Percentiles rank a stretch among this genome's conserved stretches.
phyloP scores from a whole-genome alignment of 1,284 basidiomycete species.

The Leccinum pachyderme region DNA sequence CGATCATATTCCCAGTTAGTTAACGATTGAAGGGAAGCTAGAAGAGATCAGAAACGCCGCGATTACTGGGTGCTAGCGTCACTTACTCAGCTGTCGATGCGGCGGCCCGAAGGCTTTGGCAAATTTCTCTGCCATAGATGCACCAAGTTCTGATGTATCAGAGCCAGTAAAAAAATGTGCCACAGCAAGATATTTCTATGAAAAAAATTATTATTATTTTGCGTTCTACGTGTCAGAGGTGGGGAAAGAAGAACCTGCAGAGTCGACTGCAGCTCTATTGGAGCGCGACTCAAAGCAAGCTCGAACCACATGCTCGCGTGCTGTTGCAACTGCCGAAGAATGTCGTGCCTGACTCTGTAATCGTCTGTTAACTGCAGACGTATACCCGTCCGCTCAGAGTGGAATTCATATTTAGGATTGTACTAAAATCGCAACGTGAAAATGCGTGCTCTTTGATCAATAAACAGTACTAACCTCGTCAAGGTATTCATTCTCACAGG shows the following conservation, averaged over 20 bases:
- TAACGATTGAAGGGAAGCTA: conserved; percentile 57
- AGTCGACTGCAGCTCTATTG: conserved; percentile 89
- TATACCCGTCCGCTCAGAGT: conserved; percentile 75
- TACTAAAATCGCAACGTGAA: conserved; percentile 52
- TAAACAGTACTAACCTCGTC: conserved; percentile 71
- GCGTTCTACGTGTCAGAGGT: not conserved
- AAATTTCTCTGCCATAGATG: conserved; percentile 83
- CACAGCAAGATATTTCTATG: conserved; percentile 78
- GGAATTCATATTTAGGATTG: conserved; percentile 83
- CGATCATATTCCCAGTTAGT: conserved; percentile 69
- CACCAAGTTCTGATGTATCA: conserved; percentile 83
- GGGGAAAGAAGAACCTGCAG: conserved; percentile 62
- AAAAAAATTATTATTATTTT: not conserved
- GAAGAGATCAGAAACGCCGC: conserved; percentile 4
- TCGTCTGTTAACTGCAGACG: conserved; percentile 85
- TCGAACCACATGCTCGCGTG: conserved; percentile 84
- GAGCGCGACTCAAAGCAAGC: conserved; percentile 82
- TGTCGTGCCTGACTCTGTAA: conserved; percentile 84
- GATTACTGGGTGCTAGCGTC: not conserved
- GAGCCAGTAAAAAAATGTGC: conserved; percentile 65
- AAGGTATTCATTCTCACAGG: conserved; percentile 88
- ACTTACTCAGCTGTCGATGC: conserved; percentile 75
- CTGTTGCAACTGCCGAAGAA: conserved; percentile 71
- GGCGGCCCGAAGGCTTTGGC: conserved; percentile 78
- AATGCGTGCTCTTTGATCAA: not conserved